phyloP scores from a whole-genome alignment of 352 stramenopile species.

The Phytopythium helicoides region DNA sequence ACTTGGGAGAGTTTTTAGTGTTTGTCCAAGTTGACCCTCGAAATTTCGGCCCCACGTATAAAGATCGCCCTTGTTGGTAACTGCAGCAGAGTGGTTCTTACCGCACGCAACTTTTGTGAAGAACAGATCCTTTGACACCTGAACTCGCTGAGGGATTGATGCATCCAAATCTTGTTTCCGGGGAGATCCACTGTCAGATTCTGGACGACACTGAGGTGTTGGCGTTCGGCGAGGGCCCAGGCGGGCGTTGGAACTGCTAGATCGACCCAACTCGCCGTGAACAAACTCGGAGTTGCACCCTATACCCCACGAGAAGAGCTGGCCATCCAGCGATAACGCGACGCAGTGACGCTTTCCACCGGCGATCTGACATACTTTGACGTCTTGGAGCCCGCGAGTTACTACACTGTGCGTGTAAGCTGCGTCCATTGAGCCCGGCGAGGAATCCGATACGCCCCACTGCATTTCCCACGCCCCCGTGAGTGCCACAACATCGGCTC shows the following conservation, averaged over 20 bases:
- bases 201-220: constrained; percentile 11
- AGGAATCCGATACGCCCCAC: constrained; percentile 22
- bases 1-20: constrained; percentile 26
- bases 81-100: constrained; percentile 56
- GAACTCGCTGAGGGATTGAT: constrained; percentile 23
- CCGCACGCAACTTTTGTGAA: constrained; percentile 73
- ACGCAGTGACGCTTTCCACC: constrained; percentile 59
- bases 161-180: constrained; percentile 7
- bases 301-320: constrained; percentile 65
- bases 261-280: constrained; percentile 44
- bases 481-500: constrained; percentile 46
- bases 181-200: constrained; percentile 10
- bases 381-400: constrained; percentile 30
- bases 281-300: constrained; percentile 15
- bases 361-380: constrained; percentile 50
- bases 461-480: constrained; percentile 53
- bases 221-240: constrained; percentile 4
- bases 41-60: constrained; percentile 90
- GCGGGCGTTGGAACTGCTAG: constrained; percentile 10
- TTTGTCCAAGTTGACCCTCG: constrained; percentile 84
- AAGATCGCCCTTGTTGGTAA: constrained; percentile 78
- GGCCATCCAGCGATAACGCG: constrained; percentile 51
- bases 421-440: neutral
- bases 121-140: constrained; percentile 40
- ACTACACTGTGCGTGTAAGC: constrained; percentile 33